A percentile compares a stretch with the other conserved stretches of the same genome.
These are phyloP conservation scores for Detonula confervacea DNA, from an alignment of 352 stramenopile genomes.

Conservation along the genomic window DNA sequence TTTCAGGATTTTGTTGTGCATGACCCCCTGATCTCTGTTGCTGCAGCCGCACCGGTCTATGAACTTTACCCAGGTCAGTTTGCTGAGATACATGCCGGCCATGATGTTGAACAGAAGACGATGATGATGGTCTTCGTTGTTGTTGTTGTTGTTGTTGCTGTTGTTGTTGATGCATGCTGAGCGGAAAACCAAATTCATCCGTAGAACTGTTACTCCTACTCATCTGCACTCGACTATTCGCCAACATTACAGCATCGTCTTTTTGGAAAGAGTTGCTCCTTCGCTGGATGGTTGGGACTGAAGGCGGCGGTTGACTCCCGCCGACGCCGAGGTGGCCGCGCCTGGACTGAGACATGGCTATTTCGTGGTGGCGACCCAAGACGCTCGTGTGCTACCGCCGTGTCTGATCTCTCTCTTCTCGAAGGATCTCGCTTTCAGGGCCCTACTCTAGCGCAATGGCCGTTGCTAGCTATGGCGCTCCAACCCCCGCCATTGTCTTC, in stretches of 20 bases:
- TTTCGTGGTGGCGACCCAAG: background rate
- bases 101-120: background rate
- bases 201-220: background rate
- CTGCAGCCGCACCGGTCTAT: slow-evolving; percentile 1
- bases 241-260: background rate
- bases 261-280: slow-evolving; percentile 2
- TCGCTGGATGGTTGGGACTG: background rate
- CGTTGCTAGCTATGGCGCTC: too few species aligned
- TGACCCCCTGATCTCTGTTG: background rate
- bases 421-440: too few species aligned
- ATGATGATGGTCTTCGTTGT: background rate
- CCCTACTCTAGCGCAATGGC: too few species aligned
- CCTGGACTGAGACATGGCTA: background rate
- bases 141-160: too few species aligned
- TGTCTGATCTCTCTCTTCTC: background rate
- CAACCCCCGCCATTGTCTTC: too few species aligned
- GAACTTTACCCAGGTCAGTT: slow-evolving; percentile 1
- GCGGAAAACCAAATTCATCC: slow-evolving; percentile 5
- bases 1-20: background rate
- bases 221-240: background rate
- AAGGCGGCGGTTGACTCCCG: background rate
- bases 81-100: background rate
- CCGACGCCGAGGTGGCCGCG: background rate
- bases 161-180: too few species aligned
- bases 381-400: background rate